A percentile compares a stretch with the other conserved stretches of the same genome.
These are phyloP conservation scores for Beta lomatogona DNA, from an alignment of 179 eudicot genomes.

Conservation along the genomic window DNA sequence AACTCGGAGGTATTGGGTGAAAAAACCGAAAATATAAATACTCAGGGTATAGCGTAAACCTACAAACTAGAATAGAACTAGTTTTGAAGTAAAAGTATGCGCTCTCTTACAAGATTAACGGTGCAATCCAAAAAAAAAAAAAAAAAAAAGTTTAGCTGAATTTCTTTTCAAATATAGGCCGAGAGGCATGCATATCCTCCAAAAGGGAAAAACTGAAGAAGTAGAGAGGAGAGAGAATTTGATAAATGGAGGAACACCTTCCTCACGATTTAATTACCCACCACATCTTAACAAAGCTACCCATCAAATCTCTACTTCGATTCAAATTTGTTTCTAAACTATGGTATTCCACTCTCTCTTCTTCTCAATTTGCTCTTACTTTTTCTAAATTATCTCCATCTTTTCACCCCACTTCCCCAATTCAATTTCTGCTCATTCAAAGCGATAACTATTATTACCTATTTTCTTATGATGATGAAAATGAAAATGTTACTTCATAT, in stretches of 20 bases:
- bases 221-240: too few species aligned
- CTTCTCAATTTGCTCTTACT: neutral
- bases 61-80: too few species aligned
- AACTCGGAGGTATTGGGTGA: too few species aligned
- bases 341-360: conserved; percentile 21
- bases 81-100: too few species aligned
- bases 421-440: neutral
- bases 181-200: too few species aligned
- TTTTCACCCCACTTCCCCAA: neutral
- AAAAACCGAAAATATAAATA: too few species aligned
- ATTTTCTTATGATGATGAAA: neutral
- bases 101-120: too few species aligned
- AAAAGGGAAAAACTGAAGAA: too few species aligned
- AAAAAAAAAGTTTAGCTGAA: too few species aligned
- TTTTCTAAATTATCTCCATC: conserved; percentile 7
- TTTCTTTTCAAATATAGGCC: too few species aligned
- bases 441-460: neutral
- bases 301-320: neutral
- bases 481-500: neutral
- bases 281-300: conserved; percentile 14
- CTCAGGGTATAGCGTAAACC: too few species aligned
- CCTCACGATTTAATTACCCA: conserved; percentile 10
- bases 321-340: conserved; percentile 13
- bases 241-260: neutral
- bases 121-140: too few species aligned